Evolutionary conservation across 169 alveolate species (phyloP).

Genomic region (Plasmodium fragile): DNA sequence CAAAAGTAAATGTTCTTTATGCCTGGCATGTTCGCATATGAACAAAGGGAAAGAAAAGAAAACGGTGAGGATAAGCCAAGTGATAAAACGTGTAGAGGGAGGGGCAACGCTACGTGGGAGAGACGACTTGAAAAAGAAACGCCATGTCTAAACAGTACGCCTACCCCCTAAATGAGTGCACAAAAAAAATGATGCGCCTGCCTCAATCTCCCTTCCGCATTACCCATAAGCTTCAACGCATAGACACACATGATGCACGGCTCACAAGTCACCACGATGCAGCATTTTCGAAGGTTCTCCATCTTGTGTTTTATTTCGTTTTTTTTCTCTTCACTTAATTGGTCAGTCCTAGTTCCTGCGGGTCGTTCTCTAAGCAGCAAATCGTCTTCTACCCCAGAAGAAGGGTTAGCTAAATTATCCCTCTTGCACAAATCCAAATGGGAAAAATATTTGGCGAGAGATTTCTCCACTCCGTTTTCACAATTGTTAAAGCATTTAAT

Average conservation of each 20-base stretch:
- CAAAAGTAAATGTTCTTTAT: conserved; percentile 84
- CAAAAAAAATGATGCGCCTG: neutral
- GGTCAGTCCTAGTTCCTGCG: neutral
- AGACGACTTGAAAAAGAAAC: neutral
- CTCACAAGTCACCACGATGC: conserved; percentile 83
- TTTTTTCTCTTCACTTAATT: conserved; percentile 18
- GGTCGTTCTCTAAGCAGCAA: neutral
- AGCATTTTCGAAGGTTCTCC: conserved; percentile 18
- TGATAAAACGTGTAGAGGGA: neutral
- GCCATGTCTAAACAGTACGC: neutral
- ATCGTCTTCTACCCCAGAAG: neutral
- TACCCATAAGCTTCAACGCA: conserved; percentile 83
- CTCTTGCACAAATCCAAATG: neutral
- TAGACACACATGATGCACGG: conserved; percentile 92
- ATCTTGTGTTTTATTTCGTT: conserved; percentile 11
- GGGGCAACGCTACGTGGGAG: neutral
- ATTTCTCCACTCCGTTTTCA: conserved; percentile 28
- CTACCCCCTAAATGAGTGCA: neutral
- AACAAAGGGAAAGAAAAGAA: neutral
- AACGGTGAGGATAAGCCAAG: neutral
- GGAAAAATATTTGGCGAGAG: conserved; percentile 16
- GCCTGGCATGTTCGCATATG: conserved; percentile 36
- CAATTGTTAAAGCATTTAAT: conserved; percentile 61
- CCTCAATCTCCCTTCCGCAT: neutral
- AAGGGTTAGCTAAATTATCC: neutral